phyloP scores from a whole-genome alignment of 495 filamentous ascomycete genomes.

The Choiromyces venosus region DNA sequence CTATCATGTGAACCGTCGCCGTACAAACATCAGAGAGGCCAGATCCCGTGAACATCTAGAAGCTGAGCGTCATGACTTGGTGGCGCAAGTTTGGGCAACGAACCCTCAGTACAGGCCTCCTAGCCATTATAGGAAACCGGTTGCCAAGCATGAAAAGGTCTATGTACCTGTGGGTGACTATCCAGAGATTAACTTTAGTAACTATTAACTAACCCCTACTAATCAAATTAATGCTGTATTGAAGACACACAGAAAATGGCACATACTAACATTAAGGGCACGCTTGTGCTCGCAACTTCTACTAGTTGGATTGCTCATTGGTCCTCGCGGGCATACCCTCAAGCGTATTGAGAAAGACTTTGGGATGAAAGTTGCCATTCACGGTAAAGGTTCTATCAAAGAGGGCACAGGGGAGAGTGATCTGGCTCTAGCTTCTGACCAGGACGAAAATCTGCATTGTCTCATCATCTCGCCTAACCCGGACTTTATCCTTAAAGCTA shows the following conservation, averaged over 20 bases:
- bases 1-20: conserved; percentile 42
- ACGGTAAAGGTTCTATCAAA: conserved; percentile 79
- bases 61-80: conserved; percentile 44
- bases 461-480: conserved; percentile 79
- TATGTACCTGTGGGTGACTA: conserved; percentile 74
- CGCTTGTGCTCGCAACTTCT: conserved; percentile 47
- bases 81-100: conserved; percentile 41
- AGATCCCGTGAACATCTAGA: conserved; percentile 44
- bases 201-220: conserved; percentile 66
- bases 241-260: background rate
- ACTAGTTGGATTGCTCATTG: conserved; percentile 81
- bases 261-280: background rate
- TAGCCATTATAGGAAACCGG: conserved; percentile 42
- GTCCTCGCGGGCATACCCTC: conserved; percentile 75
- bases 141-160: conserved; percentile 44
- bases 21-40: conserved; percentile 42
- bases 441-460: conserved; percentile 78
- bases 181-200: conserved; percentile 99
- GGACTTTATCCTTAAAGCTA: conserved; percentile 75
- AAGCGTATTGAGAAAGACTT: conserved; percentile 81
- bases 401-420: conserved; percentile 77
- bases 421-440: conserved; percentile 74
- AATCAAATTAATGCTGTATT: conserved; percentile 2
- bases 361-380: conserved; percentile 72
- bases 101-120: conserved; percentile 44